phyloP scores from a whole-genome alignment of 352 stramenopile species.

The Phytophthora citricola region DNA sequence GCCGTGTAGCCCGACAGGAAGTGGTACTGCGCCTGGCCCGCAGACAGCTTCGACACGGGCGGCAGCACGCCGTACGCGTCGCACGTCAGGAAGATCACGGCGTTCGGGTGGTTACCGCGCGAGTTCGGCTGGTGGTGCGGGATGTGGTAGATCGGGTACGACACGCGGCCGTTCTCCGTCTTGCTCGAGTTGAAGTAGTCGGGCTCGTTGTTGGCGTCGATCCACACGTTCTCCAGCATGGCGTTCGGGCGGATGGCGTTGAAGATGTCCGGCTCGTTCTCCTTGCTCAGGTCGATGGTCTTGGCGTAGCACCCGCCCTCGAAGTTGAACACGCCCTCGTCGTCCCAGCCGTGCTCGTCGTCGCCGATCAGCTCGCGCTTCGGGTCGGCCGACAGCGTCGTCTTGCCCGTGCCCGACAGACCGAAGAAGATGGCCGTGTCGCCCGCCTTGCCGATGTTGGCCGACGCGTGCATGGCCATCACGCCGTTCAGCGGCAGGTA shows the following conservation, averaged over 20 bases:
- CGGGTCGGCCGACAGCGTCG: slow-evolving; percentile 92
- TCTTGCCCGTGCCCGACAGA: slow-evolving; percentile 92
- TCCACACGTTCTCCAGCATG: slow-evolving; percentile 96
- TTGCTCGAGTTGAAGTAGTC: slow-evolving; percentile 95
- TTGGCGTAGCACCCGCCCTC: slow-evolving; percentile 99
- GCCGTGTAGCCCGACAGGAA: slow-evolving; percentile 98
- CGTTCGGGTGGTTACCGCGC: slow-evolving; percentile 94
- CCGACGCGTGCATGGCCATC: slow-evolving; percentile 98
- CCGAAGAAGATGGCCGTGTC: slow-evolving; percentile 99
- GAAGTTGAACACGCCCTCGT: slow-evolving; percentile 99
- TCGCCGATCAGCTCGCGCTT: slow-evolving; percentile 82
- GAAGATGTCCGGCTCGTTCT: slow-evolving; percentile 98
- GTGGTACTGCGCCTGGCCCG: slow-evolving; percentile 97
- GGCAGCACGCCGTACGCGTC: slow-evolving; percentile 98
- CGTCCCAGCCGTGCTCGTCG: slow-evolving; percentile 97
- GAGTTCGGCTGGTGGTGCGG: slow-evolving; percentile 90
- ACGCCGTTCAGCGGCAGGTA: slow-evolving; percentile 95
- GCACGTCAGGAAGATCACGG: slow-evolving; percentile 98
- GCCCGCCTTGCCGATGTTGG: slow-evolving; percentile 96
- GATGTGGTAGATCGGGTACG: slow-evolving; percentile 99
- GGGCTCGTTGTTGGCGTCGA: slow-evolving; percentile 82
- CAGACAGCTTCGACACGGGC: slow-evolving; percentile 94
- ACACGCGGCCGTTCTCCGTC: slow-evolving; percentile 72
- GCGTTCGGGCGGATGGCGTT: slow-evolving; percentile 96
- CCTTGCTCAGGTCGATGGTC: slow-evolving; percentile 95